These are phyloP conservation scores for Populus davidiana DNA, from an alignment of 345 rosid species.

Conservation along the genomic window DNA sequence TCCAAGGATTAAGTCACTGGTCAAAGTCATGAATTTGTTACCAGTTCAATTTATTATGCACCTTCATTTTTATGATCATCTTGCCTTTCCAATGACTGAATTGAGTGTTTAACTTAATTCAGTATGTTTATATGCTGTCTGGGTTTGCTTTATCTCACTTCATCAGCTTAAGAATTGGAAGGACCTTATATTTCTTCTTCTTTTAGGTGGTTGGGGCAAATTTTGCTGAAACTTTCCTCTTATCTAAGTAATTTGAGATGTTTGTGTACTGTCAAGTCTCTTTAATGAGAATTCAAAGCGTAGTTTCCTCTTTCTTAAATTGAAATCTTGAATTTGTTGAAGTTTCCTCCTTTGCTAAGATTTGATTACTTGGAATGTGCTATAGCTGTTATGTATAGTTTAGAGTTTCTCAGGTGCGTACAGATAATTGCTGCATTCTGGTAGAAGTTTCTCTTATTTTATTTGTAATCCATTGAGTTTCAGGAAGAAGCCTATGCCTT, in stretches of 20 bases:
- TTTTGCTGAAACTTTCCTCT: not conserved
- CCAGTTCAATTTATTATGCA: not conserved
- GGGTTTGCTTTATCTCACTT: constrained; percentile 8
- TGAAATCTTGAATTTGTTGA: not conserved
- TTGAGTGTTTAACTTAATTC: not conserved
- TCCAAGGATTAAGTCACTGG: not conserved
- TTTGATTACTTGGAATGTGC: not conserved
- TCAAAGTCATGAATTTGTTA: not conserved
- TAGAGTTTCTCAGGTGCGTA: not conserved
- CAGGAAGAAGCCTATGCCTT: constrained; percentile 27
- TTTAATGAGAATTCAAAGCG: not conserved
- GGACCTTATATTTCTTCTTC: not conserved
- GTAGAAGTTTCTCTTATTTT: not conserved
- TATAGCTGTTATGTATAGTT: not conserved
- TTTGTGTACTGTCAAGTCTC: no score
- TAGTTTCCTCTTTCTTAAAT: not conserved
- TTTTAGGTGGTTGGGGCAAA: not conserved
- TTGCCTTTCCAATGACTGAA: not conserved
- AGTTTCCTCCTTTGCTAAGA: not conserved
- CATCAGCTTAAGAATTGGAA: not conserved
- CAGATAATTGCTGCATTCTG: not conserved
- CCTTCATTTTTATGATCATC: not conserved
- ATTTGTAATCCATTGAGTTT: constrained; percentile 8
- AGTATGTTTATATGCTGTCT: not conserved
- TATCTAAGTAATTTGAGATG: not conserved